Base-by-base conservation (phyloP, 75 land plant genomes). In the Sequoiadendron giganteum region DNA sequence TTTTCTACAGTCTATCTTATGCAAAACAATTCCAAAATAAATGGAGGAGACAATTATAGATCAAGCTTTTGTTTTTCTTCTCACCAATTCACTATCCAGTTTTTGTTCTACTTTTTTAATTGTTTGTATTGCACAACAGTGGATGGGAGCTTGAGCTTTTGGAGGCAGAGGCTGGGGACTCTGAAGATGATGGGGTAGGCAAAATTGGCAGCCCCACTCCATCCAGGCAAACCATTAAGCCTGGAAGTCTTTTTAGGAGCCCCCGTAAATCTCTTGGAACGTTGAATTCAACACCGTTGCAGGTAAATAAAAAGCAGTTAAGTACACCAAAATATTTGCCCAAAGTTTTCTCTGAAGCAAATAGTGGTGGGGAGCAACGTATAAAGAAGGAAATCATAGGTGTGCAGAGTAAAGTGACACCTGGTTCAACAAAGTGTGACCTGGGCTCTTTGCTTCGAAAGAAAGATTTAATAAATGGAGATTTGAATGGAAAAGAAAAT, bases 121-220 rank as follows among this genome's bases (percentile, higher is more conserved):
- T 52, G 70, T 52, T 42, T 49, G 83, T 47, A 49, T 11, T 82
- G n/a, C 47, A 34, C 34, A 78, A 54, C 90, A 96, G 98, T 94
- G 94, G 95, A 25, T 94, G 90, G 90, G 98, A 96, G 65, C 58
- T 96, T 87, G 98, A 96, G 87, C 86, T 93, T 45, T 61, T 91
- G 87, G 96, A 96, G 85, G 93, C 93, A 89, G 90, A 96, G 90
- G 98, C 97, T 38, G 90, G 90, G 78, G 97, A 96, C 87, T 94
- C 97, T 87, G 96, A 95, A 82, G 95, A 92, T 61, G 96, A 93
- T 78, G 91, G 87, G 61, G 85, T 65, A 14, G 70, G 39, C 16
- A 40, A 32, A 10, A 36, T 32, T 38, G 52, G 40, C 19, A 83
- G 58, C 16, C 39, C 75, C 19, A 25, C 40, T 36, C 40, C 16